Evolutionary conservation across 1,139 yeast species (phyloP), one percentile per base, ranked within the genome.

Genomic region (Blastobotrys capitulatus): DNA sequence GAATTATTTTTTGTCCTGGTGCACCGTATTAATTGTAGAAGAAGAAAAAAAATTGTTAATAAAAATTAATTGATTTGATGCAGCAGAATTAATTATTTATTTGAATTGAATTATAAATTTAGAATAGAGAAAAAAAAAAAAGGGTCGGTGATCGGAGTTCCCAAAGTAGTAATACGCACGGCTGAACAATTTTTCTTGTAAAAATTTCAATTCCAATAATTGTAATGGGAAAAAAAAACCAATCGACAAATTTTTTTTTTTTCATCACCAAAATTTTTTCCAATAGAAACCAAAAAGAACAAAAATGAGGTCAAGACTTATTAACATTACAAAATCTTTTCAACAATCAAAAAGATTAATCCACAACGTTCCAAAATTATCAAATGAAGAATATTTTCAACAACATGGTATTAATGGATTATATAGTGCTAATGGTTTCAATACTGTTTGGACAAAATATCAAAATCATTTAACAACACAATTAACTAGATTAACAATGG

Each of bases 391-490:
- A 3, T 53, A 57, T 29, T 77, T 72, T 56, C 55, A 68, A 20
- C 55, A 66, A 45, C 61, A 70, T 19, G 96, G 96, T 20, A 78
- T 90, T 48, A 77, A 80, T 44, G 92, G 92, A 1, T 74, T 92
- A 44, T 83, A 82, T 70, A 74, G 87, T 15, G 68, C 84, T 2
- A 63, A 73, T 50, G 96, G 90, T 26, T 86, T 82, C 68, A 70
- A 80, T 53, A 68, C 76, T 12, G 86, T 89, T 5, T 92, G 97
- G 97, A 69, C 72, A 6, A 86, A 89, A 52, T 83, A 87, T 66
- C 98, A 90, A 68, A 75, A 73, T 50, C 80, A 71, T 55, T 71
- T 88, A 46, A 78, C 88, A 29, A 76, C 79, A 54, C 83, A 83
- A 56, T 75, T 92, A 55, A 78, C 89, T n/a, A 69, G 83, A 54